These are phyloP conservation scores for Boletus tomentosulus DNA, from an alignment of 768 basidiomycete species.

Conservation along the genomic window DNA sequence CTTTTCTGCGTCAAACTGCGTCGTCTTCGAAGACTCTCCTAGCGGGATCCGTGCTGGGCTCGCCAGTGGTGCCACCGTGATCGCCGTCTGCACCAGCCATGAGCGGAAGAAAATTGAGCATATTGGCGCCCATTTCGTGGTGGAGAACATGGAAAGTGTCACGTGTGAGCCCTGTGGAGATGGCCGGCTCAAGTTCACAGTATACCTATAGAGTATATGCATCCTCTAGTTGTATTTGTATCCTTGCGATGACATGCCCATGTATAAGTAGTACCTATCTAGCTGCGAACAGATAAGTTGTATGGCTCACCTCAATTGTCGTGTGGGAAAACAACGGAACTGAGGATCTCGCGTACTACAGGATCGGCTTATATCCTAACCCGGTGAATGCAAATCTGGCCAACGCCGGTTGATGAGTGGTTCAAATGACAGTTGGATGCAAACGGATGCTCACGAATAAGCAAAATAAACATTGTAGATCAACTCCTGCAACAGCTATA, in stretches of 20 bases:
- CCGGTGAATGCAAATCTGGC: no score
- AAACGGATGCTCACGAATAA: no score
- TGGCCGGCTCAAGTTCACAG: slow-evolving; percentile 42
- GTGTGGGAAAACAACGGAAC: no score
- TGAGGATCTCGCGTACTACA: no score
- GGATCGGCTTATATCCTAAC: no score
- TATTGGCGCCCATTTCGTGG: slow-evolving; percentile 53
- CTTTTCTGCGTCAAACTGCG: slow-evolving; percentile 52
- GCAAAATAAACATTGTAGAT: no score
- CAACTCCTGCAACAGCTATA: no score
- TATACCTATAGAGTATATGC: slow-evolving; percentile 19
- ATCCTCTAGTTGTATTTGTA: not conserved
- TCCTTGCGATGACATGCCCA: not conserved
- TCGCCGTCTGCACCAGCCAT: slow-evolving; percentile 75
- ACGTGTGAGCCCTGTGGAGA: slow-evolving; percentile 37
- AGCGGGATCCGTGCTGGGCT: slow-evolving; percentile 65
- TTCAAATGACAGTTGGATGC: no score
- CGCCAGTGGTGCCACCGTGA: slow-evolving; percentile 67
- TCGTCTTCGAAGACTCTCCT: slow-evolving; percentile 77
- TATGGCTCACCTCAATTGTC: no score
- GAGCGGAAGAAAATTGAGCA: slow-evolving; percentile 50
- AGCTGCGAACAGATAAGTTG: not conserved
- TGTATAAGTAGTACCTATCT: not conserved
- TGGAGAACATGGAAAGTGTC: slow-evolving; percentile 52
- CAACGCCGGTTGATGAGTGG: no score